Percentiles rank a stretch among this genome's conserved stretches.
Evolutionary conservation across 2,329 filamentous ascomycete genomes (phyloP).

Genomic region (Stagonosporopsis cucurbitacearum): DNA sequence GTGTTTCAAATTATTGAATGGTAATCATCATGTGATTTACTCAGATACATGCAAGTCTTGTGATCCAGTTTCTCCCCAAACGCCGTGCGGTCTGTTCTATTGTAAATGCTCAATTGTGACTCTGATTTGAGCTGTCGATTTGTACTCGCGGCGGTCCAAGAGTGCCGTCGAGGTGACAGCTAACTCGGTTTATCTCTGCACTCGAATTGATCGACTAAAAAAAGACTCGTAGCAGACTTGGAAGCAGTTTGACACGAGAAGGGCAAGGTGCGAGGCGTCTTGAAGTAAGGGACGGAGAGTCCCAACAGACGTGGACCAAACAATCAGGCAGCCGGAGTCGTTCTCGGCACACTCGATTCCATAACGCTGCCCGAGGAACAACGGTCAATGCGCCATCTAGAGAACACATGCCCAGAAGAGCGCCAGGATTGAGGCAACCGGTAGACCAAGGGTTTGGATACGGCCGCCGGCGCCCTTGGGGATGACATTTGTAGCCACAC

Average conservation of each 20-base stretch:
- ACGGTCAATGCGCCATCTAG: background rate
- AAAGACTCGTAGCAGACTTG: no score
- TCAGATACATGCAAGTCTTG: background rate
- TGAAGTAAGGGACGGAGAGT: background rate
- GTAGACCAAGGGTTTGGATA: slow-evolving; percentile 5
- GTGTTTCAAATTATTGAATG: background rate
- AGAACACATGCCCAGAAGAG: slow-evolving; percentile 10
- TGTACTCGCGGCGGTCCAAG: background rate
- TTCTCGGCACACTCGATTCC: background rate
- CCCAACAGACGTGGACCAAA: background rate
- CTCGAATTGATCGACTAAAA: background rate
- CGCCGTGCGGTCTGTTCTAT: background rate
- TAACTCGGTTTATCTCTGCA: background rate
- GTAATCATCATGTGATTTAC: no score
- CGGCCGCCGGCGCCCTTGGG: slow-evolving; percentile 12
- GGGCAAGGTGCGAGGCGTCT: background rate
- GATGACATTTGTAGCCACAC: slow-evolving; percentile 27
- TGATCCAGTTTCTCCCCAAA: background rate
- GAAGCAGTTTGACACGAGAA: background rate
- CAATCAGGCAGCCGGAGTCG: background rate
- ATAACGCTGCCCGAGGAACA: background rate
- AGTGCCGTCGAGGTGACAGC: background rate
- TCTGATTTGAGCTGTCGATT: background rate
- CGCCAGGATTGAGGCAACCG: background rate
- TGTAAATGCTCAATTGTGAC: background rate